Evolutionary conservation across 2,329 filamentous ascomycete species (phyloP).

Genomic region (Periconia sp.): DNA sequence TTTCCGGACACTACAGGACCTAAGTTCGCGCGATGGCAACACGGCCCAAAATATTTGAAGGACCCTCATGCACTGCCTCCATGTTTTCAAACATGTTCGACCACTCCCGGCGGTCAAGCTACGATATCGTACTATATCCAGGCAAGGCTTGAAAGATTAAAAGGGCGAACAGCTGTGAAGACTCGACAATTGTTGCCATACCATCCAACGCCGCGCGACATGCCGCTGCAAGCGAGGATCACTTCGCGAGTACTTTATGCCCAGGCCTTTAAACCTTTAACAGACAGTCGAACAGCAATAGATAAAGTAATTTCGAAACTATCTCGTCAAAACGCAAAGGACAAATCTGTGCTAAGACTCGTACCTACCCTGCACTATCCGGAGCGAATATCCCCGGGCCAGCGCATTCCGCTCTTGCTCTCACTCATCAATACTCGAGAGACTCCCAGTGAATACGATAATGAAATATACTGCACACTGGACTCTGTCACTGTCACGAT

Average conservation of each 20-base stretch:
- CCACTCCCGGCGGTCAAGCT: slow-evolving; percentile 32
- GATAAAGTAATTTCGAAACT: slow-evolving; percentile 29
- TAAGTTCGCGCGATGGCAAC: slow-evolving; percentile 30
- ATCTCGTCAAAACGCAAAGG: slow-evolving; percentile 21
- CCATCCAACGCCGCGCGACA: slow-evolving; percentile 24
- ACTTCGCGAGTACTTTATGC: slow-evolving; percentile 32
- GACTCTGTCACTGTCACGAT: slow-evolving; percentile 36
- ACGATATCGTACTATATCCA: slow-evolving; percentile 39
- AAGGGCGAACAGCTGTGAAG: slow-evolving; percentile 18
- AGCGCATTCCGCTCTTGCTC: slow-evolving; percentile 39
- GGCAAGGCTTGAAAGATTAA: slow-evolving; percentile 26
- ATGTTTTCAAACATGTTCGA: slow-evolving; percentile 35
- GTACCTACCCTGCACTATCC: slow-evolving; percentile 39
- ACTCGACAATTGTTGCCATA: slow-evolving; percentile 34
- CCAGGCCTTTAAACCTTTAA: slow-evolving; percentile 34
- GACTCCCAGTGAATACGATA: background rate
- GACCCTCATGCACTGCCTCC: slow-evolving; percentile 42
- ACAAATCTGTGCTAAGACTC: slow-evolving; percentile 25
- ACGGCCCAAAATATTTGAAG: slow-evolving; percentile 35
- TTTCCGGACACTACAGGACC: slow-evolving; percentile 40
- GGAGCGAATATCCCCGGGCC: slow-evolving; percentile 34
- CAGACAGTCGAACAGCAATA: slow-evolving; percentile 20
- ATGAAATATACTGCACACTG: slow-evolving; percentile 29
- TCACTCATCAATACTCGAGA: slow-evolving; percentile 30
- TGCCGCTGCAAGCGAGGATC: slow-evolving; percentile 23